Evolutionary conservation across 2,329 filamentous ascomycete species (phyloP).

Genomic region (Microthyrium microscopicum): DNA sequence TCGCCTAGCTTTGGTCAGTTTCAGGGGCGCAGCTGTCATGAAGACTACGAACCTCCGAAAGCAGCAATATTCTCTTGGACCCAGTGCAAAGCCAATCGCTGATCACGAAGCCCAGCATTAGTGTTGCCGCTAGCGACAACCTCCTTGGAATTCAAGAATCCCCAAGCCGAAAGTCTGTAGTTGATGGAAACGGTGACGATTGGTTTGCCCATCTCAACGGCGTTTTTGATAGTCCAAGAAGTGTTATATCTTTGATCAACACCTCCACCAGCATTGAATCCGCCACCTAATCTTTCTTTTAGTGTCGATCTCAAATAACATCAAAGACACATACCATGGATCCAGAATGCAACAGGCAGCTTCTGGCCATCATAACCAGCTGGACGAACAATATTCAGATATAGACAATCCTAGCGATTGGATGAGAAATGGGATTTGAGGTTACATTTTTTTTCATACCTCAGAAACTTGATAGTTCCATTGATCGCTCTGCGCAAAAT

Average conservation of each 20-base stretch:
- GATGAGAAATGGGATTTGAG: background rate
- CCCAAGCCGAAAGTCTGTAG: constrained; percentile 50
- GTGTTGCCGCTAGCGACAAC: constrained; percentile 37
- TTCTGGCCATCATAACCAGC: constrained; percentile 25
- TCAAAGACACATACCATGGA: constrained; percentile 28
- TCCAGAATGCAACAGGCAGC: constrained; percentile 44
- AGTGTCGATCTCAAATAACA: background rate
- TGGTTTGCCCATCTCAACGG: constrained; percentile 21
- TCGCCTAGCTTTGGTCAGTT: constrained; percentile 16
- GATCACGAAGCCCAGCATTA: constrained; percentile 26
- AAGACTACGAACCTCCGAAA: constrained; percentile 19
- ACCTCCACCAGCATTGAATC: constrained; percentile 31
- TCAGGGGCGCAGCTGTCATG: background rate
- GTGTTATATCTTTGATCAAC: constrained; percentile 42
- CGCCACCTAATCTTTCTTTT: too few species aligned
- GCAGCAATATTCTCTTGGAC: constrained; percentile 26
- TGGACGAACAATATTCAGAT: constrained; percentile 44
- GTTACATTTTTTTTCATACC: background rate
- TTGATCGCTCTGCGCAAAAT: constrained; percentile 11
- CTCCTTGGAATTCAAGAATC: constrained; percentile 46
- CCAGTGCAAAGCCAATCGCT: constrained; percentile 30
- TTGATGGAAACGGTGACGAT: constrained; percentile 34
- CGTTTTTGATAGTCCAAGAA: constrained; percentile 37
- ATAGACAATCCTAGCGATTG: constrained; percentile 45
- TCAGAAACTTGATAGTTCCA: constrained; percentile 13